These are phyloP conservation scores for Pseudogymnoascus sp. DNA, from an alignment of 2,329 filamentous ascomycete species.

Conservation along the genomic window DNA sequence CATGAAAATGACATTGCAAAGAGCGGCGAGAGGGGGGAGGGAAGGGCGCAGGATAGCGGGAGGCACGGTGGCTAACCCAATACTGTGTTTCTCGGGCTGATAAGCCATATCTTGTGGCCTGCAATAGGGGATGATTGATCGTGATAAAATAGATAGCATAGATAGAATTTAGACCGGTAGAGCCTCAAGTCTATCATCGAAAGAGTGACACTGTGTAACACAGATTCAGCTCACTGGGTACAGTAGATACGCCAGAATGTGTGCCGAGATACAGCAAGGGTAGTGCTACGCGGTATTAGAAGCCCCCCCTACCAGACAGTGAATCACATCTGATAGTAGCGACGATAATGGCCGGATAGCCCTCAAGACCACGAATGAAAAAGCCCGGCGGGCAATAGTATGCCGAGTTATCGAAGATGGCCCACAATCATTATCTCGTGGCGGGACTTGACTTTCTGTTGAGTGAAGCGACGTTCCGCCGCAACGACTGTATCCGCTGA, in stretches of 20 bases:
- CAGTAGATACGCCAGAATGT: neutral
- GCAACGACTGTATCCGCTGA: neutral
- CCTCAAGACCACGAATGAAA: neutral
- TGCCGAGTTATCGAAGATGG: neutral
- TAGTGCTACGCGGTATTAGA: neutral
- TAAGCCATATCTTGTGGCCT: neutral
- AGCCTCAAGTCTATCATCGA: neutral
- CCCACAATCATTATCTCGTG: neutral
- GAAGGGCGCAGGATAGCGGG: neutral
- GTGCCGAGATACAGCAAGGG: neutral
- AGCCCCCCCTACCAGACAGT: neutral
- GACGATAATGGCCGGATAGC: neutral
- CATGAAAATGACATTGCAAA: neutral
- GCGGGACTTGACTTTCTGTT: neutral
- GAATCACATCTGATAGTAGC: neutral
- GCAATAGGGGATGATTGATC: neutral
- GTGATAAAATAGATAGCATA: neutral
- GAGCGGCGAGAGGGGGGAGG: neutral
- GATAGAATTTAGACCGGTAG: neutral
- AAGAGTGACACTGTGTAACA: neutral
- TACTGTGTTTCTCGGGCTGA: neutral
- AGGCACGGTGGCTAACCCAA: neutral
- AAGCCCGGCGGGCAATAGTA: neutral
- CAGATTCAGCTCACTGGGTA: neutral
- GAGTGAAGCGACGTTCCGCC: neutral